Base-by-base conservation (phyloP, 371 early-diverging fungal species). In the Mortierella sp. region DNA sequence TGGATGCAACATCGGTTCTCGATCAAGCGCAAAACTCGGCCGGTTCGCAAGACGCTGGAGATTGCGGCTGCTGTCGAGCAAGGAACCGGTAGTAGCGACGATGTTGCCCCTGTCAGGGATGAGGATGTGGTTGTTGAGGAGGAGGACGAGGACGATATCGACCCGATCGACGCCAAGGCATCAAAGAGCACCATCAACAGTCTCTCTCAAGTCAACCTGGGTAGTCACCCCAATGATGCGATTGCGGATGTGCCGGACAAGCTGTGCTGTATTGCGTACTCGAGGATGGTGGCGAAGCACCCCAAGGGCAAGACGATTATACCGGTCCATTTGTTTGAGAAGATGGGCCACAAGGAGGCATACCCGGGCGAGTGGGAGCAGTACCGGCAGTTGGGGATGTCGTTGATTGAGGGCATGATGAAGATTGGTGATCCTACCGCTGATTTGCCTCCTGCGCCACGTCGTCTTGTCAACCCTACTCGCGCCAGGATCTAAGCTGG, bases 371-470 rank as follows among this genome's bases (percentile, higher is more conserved):
- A 86, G 60, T 86, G 87, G 87, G 87, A 86, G 71, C 78, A 82
- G 76, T 86, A 86, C 68, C 77, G 87, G 11, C 16, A 70, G 51
- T 55, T 86, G 70, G 87, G 87, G 24, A 71, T 86, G 80, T 75
- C 80, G 12, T 43, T 86, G 77, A 82, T 86, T 24, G 87, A 86
- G 46, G 83, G 87, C 4, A 86, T 86, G 87, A 86, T 86, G 87
- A 86, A 82, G 78, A 82, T 82, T 48, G 87, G 83, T 5, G 85
- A 81, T 49, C 81, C 76, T 11, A 85, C 82, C 0, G 75, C 68
- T 1, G 75, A 78, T 44, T 14, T 43, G 3, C 75, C 80, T 1
- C n/a, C 79, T 4, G 51, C 84, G 0, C 44, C 79, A 1, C 79
- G 82, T 44, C 85, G 82, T 44, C 81, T 86, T 16, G 83, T 82